Evolutionary conservation across 2,329 filamentous ascomycete genomes (phyloP), one percentile per base, ranked within the genome.

Genomic region (Dichotomopilus funicola): DNA sequence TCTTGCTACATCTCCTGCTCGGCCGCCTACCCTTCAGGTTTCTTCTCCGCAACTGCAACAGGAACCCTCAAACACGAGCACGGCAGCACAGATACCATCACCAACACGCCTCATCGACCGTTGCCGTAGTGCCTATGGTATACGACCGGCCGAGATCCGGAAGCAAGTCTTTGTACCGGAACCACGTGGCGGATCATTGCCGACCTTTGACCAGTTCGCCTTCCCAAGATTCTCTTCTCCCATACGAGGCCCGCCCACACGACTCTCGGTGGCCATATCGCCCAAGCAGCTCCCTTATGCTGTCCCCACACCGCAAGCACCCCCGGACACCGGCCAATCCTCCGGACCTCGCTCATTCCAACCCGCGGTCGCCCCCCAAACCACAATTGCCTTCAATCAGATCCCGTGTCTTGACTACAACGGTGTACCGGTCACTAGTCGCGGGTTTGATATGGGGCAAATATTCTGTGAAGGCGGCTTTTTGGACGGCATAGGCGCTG

Each of bases 211-310:
- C 40, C 70, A 64, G 12, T 72, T 70, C 41, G 57, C 54, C 10
- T 65, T 72, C 35, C 58, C 67, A 27, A 64, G 66, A 35, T 62
- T 67, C 8, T 53, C 57, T 37, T 58, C 64, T 9, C 61, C 61
- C 9, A 49, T 60, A 41, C 19, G 27, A 19, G 40, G 19, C 19
- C 34, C 19, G 5, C 50, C 42, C 2, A 60, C 62, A 6, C 56
- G 58, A 4, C 64, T 63, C 50, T 67, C 71, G 7, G 68, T 69
- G 4, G 66, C 68, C 7, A 63, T 74, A 6, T 73, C 71, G 5
- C 71, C 71, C 5, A 73, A 67, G 49, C 66, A 70, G 36, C 57
- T 69, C 9, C 67, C 68, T 13, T 62, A 61, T 12, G 55, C 34
- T 1, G n/a, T 57, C 9, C 41, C 65, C 12, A n/a, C 54, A 33